These are phyloP conservation scores for Chlorella sp. DNA, from an alignment of 139 green algal genomes.

Conservation along the genomic window DNA sequence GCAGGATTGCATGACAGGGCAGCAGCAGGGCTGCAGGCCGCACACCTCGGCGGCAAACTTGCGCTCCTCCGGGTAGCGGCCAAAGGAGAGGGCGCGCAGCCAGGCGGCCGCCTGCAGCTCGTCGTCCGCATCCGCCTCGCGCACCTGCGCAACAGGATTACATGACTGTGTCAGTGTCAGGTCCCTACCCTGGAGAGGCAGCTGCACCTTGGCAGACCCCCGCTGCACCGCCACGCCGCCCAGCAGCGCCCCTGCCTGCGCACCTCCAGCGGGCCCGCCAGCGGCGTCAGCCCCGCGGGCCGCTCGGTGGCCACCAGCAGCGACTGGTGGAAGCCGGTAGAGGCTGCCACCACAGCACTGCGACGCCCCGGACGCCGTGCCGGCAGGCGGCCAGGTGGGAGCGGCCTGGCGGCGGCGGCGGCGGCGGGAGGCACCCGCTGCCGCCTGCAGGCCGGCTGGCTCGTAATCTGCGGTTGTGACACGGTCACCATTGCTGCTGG, in stretches of 20 bases:
- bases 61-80: conserved; percentile 60
- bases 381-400: not conserved
- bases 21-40: no score
- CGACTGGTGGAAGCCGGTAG: conserved; percentile 29
- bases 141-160: no score
- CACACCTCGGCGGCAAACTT: conserved; percentile 59
- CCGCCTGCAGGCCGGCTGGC: not conserved
- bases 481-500: no score
- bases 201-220: no score
- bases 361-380: not conserved
- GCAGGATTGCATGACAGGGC: not conserved
- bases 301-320: conserved; percentile 20
- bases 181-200: no score
- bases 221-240: no score
- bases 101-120: conserved; percentile 47
- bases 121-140: conserved; percentile 38
- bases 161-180: no score
- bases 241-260: no score
- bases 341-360: not conserved
- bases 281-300: not conserved
- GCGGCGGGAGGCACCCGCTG: not conserved
- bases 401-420: not conserved
- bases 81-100: conserved; percentile 57
- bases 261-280: not conserved
- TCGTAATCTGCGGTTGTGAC: no score